phyloP scores from a whole-genome alignment of 768 basidiomycete species.

The Psilocybe sp. region DNA sequence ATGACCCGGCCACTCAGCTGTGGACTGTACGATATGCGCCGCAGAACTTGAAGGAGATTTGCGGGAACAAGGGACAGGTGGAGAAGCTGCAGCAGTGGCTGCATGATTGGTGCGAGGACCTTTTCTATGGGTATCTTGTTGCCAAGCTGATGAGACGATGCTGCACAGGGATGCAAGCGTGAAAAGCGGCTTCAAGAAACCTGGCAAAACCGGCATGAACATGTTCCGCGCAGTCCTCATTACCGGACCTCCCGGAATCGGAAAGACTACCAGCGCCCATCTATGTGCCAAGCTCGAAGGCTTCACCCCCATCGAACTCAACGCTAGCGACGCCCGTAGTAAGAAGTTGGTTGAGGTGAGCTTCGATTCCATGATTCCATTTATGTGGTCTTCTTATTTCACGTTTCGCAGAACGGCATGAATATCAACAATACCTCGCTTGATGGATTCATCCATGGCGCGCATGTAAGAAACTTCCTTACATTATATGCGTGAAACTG shows the following conservation, averaged over 20 bases:
- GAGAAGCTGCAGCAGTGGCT: slow-evolving; percentile 91
- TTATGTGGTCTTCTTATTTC: neutral
- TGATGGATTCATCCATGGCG: slow-evolving; percentile 77
- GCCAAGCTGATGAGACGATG: neutral
- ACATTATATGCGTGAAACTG: neutral
- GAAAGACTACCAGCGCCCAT: slow-evolving; percentile 96
- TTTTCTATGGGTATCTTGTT: neutral
- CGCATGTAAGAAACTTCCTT: slow-evolving; percentile 34
- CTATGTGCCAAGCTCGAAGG: slow-evolving; percentile 88
- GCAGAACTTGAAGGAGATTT: slow-evolving; percentile 81
- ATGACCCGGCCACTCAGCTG: slow-evolving; percentile 61
- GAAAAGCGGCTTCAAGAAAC: slow-evolving; percentile 85
- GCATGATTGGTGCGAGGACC: slow-evolving; percentile 71
- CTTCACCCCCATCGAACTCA: slow-evolving; percentile 91
- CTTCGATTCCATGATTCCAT: neutral
- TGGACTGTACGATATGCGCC: slow-evolving; percentile 98
- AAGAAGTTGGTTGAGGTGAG: slow-evolving; percentile 94
- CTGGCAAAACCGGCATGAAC: slow-evolving; percentile 88
- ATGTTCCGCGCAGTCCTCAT: slow-evolving; percentile 84
- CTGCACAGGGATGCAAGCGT: slow-evolving; percentile 64
- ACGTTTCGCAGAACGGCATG: slow-evolving; percentile 65
- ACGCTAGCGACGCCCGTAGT: slow-evolving; percentile 92
- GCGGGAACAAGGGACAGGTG: slow-evolving; percentile 90
- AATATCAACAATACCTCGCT: slow-evolving; percentile 88
- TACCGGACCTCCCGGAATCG: slow-evolving; percentile 94